Evolutionary conservation across 768 basidiomycete species (phyloP).

Genomic region (Russula lepida): DNA sequence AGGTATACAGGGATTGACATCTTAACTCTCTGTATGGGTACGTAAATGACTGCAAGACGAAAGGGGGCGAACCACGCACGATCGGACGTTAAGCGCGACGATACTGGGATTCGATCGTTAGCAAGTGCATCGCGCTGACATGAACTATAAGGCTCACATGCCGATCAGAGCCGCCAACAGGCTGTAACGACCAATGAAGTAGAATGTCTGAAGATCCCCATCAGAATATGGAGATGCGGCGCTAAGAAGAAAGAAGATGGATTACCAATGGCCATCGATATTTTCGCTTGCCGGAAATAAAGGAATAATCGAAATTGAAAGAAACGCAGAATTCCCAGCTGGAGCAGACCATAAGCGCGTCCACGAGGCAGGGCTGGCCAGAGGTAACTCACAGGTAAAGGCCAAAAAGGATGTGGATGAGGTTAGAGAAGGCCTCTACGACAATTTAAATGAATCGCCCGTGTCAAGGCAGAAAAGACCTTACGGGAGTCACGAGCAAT

Average conservation of each 20-base stretch:
- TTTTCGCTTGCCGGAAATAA: constrained; percentile 33
- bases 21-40: constrained; percentile 30
- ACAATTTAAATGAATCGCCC: background rate
- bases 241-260: background rate
- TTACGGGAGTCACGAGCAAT: constrained; percentile 31
- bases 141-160: constrained; percentile 30
- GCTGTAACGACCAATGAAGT: constrained; percentile 39
- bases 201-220: constrained; percentile 32
- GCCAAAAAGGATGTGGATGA: constrained; percentile 39
- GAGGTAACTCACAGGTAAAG: constrained; percentile 35
- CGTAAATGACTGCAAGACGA: background rate
- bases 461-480: constrained; percentile 14
- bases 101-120: background rate
- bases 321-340: constrained; percentile 41
- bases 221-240: background rate
- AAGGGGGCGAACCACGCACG: constrained; percentile 23
- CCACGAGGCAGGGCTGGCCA: background rate
- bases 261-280: constrained; percentile 41
- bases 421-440: constrained; percentile 32
- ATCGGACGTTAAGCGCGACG: constrained; percentile 33
- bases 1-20: constrained; percentile 41
- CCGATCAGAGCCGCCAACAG: constrained; percentile 39
- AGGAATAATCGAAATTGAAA: constrained; percentile 35
- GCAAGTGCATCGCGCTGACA: background rate
- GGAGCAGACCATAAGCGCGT: background rate